A percentile compares a stretch with the other conserved stretches of the same genome.
Evolutionary conservation across 2,329 filamentous ascomycete species (phyloP).

Genomic region (Apiospora arundinis): DNA sequence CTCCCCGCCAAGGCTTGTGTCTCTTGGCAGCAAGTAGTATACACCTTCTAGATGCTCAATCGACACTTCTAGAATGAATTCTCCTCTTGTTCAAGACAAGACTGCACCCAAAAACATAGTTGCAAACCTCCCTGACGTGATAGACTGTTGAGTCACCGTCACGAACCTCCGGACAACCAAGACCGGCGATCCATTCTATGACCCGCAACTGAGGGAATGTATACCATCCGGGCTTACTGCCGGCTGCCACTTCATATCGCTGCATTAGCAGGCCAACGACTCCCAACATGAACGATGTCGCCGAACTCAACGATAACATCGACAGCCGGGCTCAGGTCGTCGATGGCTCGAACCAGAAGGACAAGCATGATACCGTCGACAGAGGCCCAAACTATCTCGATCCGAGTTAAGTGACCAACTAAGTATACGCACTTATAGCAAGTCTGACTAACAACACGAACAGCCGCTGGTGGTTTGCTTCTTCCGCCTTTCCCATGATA

Average conservation of each 20-base stretch:
- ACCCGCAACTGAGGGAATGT: neutral
- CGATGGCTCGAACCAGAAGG: slow-evolving; percentile 29
- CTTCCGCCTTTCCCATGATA: slow-evolving; percentile 74
- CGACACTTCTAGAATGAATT: neutral
- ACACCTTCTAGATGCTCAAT: neutral
- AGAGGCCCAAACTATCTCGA: slow-evolving; percentile 51
- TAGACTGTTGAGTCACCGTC: neutral
- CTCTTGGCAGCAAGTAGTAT: neutral
- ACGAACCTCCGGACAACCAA: neutral
- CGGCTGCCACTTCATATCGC: neutral
- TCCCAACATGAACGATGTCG: slow-evolving; percentile 49
- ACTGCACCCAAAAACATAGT: neutral
- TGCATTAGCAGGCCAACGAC: neutral
- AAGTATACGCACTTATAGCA: neutral
- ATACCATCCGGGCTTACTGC: neutral
- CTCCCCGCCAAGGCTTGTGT: neutral
- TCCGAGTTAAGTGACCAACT: slow-evolving; percentile 46
- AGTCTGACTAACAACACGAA: neutral
- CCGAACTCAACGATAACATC: slow-evolving; percentile 44
- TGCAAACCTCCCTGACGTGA: neutral
- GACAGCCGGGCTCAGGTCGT: slow-evolving; percentile 40
- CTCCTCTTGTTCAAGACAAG: neutral
- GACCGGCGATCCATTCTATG: neutral
- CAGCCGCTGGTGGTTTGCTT: slow-evolving; percentile 69
- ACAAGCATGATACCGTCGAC: slow-evolving; percentile 39